phyloP scores from a whole-genome alignment of 768 basidiomycete species.

The Tephrocybe sp. region DNA sequence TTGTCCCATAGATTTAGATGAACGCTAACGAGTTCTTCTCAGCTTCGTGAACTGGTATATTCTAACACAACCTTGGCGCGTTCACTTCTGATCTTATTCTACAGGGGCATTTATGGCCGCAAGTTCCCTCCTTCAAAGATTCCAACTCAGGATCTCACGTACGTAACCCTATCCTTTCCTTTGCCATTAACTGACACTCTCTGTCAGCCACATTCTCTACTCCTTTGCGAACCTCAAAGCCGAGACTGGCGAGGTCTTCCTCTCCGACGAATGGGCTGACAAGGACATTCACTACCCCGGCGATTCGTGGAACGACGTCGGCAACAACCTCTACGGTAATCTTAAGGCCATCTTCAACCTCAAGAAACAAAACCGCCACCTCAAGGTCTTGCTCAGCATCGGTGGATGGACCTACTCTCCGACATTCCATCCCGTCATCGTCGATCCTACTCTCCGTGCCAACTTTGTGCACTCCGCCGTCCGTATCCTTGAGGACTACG shows the following conservation, averaged over 20 bases:
- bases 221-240: constrained; percentile 89
- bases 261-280: constrained; percentile 95
- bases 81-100: background rate
- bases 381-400: constrained; percentile 84
- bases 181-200: constrained; percentile 9
- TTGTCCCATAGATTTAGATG: constrained; percentile 5
- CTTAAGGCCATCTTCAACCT: constrained; percentile 91
- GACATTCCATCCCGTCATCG: constrained; percentile 81
- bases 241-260: constrained; percentile 81
- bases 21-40: constrained; percentile 2
- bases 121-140: constrained; percentile 88
- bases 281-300: constrained; percentile 95
- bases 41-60: constrained; percentile 80
- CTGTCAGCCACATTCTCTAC: constrained; percentile 78
- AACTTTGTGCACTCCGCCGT: constrained; percentile 84
- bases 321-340: constrained; percentile 93
- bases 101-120: constrained; percentile 92
- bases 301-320: constrained; percentile 92
- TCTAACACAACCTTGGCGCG: background rate
- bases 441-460: constrained; percentile 57
- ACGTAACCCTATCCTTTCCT: constrained; percentile 25
- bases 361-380: constrained; percentile 81
- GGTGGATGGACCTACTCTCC: constrained; percentile 96
- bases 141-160: constrained; percentile 86
- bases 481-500: constrained; percentile 84